Base-by-base conservation (phyloP, 176 grass and related monocot genomes). In the Puccinellia tenuiflora region DNA sequence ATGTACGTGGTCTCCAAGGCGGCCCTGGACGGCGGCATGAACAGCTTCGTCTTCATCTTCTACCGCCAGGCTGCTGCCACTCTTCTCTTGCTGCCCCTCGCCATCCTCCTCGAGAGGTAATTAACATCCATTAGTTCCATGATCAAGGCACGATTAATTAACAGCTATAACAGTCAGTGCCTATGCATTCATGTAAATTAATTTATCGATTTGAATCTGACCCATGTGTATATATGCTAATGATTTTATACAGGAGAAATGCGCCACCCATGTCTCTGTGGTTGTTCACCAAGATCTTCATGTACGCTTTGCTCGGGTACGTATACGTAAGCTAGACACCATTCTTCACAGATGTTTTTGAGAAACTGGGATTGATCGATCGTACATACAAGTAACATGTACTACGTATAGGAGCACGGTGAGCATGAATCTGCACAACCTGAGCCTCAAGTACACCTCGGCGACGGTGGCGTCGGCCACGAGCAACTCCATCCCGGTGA, bases 21-120 rank as follows among this genome's bases (percentile, higher is more conserved):
- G 45, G 71, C 71, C 45, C 33, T 74, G 43, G 71, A 74, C 47
- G 17, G 71, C 1, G 71, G 45, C 71, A 74, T 74, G 71, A 74
- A 74, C 86, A 86, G 88, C 48, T 87, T 75, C 46, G 92, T 97
- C 21, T 94, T 97, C 84, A 79, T 97, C 86, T 92, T 97, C 84
- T 97, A 97, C 63, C 90, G 95, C 9, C 95, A 97, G 84, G 92
- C 92, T 0, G 75, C 78, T 11, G 95, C 90, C 50, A 74, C 88
- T 28, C 31, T 88, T 9, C 52, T 94, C 5, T 65, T 94, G 69
- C 68, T 90, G n/a, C 95, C 95, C 1, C 43, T 94, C 13, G 80
- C 90, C 50, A 60, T 97, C 47, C n/a, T 88, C 46, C 76, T 88
- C 7, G 77, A 85, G 71, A 90, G 81, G 77, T 85, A 52, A 30